These are phyloP conservation scores for Globisporangium okanoganense DNA, from an alignment of 352 stramenopile genomes.

Conservation along the genomic window DNA sequence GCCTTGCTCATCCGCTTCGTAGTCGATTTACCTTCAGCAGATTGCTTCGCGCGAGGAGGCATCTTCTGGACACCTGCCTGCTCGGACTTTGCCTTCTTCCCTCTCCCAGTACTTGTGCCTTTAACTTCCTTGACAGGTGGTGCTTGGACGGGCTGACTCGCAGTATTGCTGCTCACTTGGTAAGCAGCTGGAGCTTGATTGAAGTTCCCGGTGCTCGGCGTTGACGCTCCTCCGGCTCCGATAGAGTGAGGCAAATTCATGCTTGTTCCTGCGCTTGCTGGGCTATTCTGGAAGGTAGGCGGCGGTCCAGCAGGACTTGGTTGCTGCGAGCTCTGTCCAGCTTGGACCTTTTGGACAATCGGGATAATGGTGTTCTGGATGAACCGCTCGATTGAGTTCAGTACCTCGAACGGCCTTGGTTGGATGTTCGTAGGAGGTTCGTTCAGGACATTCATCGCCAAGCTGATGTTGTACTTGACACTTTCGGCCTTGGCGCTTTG, in stretches of 20 bases:
- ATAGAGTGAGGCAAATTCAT: neutral
- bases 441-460: slow-evolving; percentile 66
- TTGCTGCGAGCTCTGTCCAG: slow-evolving; percentile 11
- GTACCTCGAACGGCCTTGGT: slow-evolving; percentile 57
- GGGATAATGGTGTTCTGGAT: slow-evolving; percentile 74
- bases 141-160: neutral
- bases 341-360: slow-evolving; percentile 66
- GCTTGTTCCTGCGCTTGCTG: neutral
- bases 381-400: slow-evolving; percentile 80
- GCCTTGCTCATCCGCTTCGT: slow-evolving; percentile 14
- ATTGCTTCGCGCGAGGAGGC: slow-evolving; percentile 9
- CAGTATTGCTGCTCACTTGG: neutral
- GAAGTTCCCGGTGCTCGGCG: neutral
- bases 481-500: slow-evolving; percentile 75
- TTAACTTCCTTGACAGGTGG: neutral
- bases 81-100: slow-evolving; percentile 13
- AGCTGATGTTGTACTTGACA: slow-evolving; percentile 76
- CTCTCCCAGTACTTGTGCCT: neutral
- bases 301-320: slow-evolving; percentile 3
- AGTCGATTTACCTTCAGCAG: slow-evolving; percentile 6
- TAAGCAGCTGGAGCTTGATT: neutral
- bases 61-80: slow-evolving; percentile 8
- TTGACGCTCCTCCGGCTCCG: neutral
- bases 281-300: slow-evolving; percentile 1
- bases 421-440: slow-evolving; percentile 39